Conservation (phyloP, 2,329 filamentous ascomycete species). For the Ploettnerulaceae sp. region DNA sequence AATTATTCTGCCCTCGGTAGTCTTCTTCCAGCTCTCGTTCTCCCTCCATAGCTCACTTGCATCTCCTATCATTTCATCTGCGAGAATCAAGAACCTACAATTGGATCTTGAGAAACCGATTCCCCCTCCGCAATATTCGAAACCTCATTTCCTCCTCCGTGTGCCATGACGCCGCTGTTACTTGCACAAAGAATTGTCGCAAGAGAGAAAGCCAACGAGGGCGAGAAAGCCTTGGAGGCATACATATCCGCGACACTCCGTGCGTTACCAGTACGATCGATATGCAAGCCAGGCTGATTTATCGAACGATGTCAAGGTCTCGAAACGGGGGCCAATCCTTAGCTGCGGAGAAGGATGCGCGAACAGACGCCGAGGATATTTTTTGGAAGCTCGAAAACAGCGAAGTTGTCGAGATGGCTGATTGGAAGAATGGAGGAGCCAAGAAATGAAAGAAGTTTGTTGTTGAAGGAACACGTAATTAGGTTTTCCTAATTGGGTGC, state of each 20-base stretch:
- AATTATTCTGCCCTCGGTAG: background rate
- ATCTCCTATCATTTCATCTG: background rate
- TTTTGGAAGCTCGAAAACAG: background rate
- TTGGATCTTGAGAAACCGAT: slow-evolving; percentile 7
- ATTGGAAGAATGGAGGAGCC: no score
- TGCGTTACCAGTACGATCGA: background rate
- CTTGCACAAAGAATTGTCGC: slow-evolving; percentile 1
- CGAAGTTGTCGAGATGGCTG: slow-evolving; percentile 3
- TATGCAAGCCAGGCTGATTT: background rate
- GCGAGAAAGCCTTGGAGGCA: background rate
- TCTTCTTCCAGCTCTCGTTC: no score
- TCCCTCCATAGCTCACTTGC: background rate
- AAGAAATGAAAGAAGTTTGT: no score
- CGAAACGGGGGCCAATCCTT: slow-evolving; percentile 2
- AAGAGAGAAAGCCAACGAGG: background rate
- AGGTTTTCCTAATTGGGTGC: no score
- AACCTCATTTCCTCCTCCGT: slow-evolving; percentile 6
- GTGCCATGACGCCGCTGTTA: slow-evolving; percentile 1
- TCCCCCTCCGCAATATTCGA: slow-evolving; percentile 8
- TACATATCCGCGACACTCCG: background rate
- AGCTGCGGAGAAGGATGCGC: background rate
- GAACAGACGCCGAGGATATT: background rate
- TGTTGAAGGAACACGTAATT: no score
- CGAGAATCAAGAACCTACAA: background rate
- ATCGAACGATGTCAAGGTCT: slow-evolving; percentile 1